Evolutionary conservation across 495 filamentous ascomycete species (phyloP).

Genomic region (Aspergillus wentii): DNA sequence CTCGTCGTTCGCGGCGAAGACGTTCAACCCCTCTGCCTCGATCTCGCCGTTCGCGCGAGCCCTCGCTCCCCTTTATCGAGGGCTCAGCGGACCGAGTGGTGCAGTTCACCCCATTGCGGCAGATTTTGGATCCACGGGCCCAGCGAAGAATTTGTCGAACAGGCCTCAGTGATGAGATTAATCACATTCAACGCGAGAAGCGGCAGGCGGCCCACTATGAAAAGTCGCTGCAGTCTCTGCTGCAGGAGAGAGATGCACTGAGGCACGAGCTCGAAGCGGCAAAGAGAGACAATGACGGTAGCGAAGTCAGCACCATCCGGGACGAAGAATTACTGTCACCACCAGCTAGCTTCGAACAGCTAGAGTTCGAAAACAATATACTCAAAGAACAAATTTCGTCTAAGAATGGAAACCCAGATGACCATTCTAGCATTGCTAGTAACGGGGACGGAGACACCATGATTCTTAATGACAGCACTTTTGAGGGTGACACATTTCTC

Average conservation of each 20-base stretch:
- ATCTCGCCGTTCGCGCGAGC: constrained; percentile 17
- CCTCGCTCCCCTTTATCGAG: constrained; percentile 22
- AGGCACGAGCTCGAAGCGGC: constrained; percentile 44
- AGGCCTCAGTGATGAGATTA: constrained; percentile 72
- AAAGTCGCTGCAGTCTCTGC: constrained; percentile 40
- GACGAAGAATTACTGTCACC: constrained; percentile 18
- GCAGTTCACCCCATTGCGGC: constrained; percentile 65
- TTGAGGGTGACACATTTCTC: constrained; percentile 21
- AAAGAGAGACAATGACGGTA: constrained; percentile 28
- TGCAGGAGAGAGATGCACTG: constrained; percentile 37
- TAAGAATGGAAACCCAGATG: constrained; percentile 4
- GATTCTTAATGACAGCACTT: constrained; percentile 25
- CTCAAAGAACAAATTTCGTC: constrained; percentile 17
- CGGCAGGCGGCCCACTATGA: constrained; percentile 42
- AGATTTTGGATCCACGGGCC: constrained; percentile 65
- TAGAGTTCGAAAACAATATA: constrained; percentile 13
- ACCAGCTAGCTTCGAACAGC: constrained; percentile 18
- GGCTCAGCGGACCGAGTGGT: constrained; percentile 31
- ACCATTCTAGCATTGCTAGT: background rate
- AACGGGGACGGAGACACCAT: constrained; percentile 23
- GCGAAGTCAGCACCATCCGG: constrained; percentile 18
- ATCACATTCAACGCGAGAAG: constrained; percentile 56
- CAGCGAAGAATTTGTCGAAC: constrained; percentile 66
- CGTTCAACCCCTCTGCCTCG: constrained; percentile 25
- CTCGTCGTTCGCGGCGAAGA: constrained; percentile 32